phyloP scores from a whole-genome alignment of 139 green algal genomes.

The Auxenochlorella pyrenoidosa region DNA sequence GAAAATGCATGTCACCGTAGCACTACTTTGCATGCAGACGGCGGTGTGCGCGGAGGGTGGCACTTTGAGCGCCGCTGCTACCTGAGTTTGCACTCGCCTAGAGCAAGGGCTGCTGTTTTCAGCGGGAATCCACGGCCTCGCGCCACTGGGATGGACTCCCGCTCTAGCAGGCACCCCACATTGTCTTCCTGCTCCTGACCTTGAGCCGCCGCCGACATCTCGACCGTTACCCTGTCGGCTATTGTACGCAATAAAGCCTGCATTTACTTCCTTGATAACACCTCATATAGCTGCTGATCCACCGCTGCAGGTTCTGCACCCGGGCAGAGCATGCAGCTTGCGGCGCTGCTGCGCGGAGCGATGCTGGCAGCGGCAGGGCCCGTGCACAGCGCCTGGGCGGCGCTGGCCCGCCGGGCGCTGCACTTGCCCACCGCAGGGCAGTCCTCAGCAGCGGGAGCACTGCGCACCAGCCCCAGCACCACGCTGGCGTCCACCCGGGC shows the following conservation, averaged over 20 bases:
- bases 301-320: neutral
- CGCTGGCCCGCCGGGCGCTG: neutral
- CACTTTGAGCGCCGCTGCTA: too few relatives aligned
- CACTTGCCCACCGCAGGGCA: neutral
- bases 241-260: too few relatives aligned
- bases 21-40: too few relatives aligned
- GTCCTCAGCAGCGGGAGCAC: neutral
- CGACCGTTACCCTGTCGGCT: too few relatives aligned
- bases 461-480: neutral
- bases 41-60: too few relatives aligned
- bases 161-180: conserved; percentile 18
- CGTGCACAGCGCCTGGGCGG: neutral
- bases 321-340: neutral
- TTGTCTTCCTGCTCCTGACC: too few relatives aligned
- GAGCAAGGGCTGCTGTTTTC: conserved; percentile 4
- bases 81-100: too few relatives aligned
- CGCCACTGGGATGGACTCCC: neutral
- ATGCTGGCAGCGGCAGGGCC: neutral
- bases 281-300: neutral
- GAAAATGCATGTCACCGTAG: too few relatives aligned
- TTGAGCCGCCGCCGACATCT: too few relatives aligned
- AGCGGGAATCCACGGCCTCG: neutral
- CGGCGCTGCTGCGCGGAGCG: neutral
- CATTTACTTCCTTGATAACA: too few relatives aligned
- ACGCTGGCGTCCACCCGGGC: neutral